phyloP scores from a whole-genome alignment of 2,329 filamentous ascomycete species.

The Purpureocillium lavendulum region DNA sequence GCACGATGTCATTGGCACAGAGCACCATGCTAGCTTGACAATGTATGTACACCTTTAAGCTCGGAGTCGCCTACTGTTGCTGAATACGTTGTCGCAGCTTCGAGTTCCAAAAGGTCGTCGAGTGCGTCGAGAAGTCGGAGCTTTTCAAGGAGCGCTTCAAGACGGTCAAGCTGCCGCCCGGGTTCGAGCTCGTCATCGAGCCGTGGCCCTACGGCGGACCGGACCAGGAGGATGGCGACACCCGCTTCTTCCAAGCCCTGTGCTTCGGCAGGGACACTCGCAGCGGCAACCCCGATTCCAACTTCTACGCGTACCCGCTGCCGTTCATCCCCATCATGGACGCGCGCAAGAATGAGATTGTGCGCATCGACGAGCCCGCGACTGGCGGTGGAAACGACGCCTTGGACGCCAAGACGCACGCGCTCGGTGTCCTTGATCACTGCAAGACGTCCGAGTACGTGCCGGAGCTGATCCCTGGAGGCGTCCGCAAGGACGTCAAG shows the following conservation, averaged over 20 bases:
- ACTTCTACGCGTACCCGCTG: slow-evolving; percentile 47
- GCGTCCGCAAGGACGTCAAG: slow-evolving; percentile 44
- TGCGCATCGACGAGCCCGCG: slow-evolving; percentile 24
- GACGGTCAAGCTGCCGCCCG: slow-evolving; percentile 14
- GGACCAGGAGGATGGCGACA: slow-evolving; percentile 19
- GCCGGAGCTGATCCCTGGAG: slow-evolving; percentile 29
- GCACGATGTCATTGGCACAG: slow-evolving; percentile 17
- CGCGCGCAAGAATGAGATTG: slow-evolving; percentile 16
- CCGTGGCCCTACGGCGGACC: slow-evolving; percentile 24
- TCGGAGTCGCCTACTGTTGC: background rate
- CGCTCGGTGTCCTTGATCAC: slow-evolving; percentile 17
- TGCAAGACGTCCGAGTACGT: slow-evolving; percentile 27
- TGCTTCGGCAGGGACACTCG: slow-evolving; percentile 21
- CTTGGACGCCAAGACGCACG: slow-evolving; percentile 10
- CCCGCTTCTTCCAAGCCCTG: slow-evolving; percentile 23
- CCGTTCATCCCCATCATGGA: slow-evolving; percentile 36
- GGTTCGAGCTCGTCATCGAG: slow-evolving; percentile 21
- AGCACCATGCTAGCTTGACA: slow-evolving; percentile 20
- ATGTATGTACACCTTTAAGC: slow-evolving; percentile 12
- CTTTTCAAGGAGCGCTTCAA: slow-evolving; percentile 22
- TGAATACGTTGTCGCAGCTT: slow-evolving; percentile 8
- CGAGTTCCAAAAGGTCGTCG: slow-evolving; percentile 26
- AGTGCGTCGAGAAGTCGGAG: slow-evolving; percentile 17
- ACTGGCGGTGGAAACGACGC: slow-evolving; percentile 22
- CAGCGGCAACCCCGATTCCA: slow-evolving; percentile 36